A percentile compares a stretch with the other conserved stretches of the same genome.
Conservation (phyloP, 345 rosid genomes). For the Anacardium occidentale region DNA sequence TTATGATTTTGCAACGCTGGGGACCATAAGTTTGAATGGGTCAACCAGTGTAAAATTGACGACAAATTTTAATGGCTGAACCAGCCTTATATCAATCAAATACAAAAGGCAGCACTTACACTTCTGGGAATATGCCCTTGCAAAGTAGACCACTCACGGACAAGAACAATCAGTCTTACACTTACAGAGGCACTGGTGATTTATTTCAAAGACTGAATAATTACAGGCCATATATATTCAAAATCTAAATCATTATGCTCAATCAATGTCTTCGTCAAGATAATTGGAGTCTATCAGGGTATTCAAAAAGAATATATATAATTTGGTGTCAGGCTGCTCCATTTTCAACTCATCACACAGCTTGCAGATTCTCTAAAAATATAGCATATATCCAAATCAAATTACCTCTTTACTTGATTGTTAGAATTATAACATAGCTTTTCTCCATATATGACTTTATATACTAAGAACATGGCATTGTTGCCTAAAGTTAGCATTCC, state of each 20-base stretch:
- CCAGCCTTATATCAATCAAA: conserved; percentile 6
- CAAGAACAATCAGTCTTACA: conserved; percentile 7
- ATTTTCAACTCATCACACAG: conserved; percentile 7
- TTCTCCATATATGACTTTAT: conserved; percentile 13
- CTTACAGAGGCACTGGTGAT: not conserved
- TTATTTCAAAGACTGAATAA: conserved; percentile 18
- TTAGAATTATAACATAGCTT: conserved; percentile 4
- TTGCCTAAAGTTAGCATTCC: not conserved
- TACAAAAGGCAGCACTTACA: not conserved
- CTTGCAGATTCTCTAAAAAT: not conserved
- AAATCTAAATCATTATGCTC: conserved; percentile 22
- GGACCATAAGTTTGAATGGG: no score
- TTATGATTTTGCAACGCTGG: no score
- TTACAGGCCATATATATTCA: conserved; percentile 12
- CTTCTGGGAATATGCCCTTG: conserved; percentile 13
- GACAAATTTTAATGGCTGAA: no score
- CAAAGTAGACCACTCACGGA: conserved; percentile 5
- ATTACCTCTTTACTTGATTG: not conserved
- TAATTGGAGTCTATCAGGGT: not conserved
- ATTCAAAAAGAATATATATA: not conserved
- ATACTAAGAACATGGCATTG: conserved; percentile 9
- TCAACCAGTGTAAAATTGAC: no score
- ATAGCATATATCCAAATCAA: conserved; percentile 7
- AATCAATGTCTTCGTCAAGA: conserved; percentile 2
- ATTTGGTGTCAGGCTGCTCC: not conserved